These are phyloP conservation scores for Nephelium lappaceum DNA, from an alignment of 345 rosid species.

Conservation along the genomic window DNA sequence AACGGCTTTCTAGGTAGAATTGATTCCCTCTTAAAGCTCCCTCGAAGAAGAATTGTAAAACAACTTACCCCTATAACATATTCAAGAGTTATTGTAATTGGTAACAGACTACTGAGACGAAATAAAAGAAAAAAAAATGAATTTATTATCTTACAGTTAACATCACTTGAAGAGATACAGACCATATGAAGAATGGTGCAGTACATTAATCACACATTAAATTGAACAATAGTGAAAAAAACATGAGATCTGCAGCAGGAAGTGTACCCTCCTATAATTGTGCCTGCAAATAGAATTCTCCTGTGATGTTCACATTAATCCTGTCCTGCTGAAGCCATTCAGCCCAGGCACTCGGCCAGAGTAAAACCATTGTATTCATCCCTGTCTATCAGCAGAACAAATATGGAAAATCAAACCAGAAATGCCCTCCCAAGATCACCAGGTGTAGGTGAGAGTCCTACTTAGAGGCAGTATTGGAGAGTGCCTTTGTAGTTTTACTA, in stretches of 20 bases:
- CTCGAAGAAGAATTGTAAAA: too few relatives aligned
- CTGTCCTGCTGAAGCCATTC: slow-evolving; percentile 2
- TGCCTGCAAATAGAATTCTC: not conserved
- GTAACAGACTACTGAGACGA: not conserved
- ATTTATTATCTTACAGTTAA: not conserved
- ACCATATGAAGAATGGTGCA: slow-evolving; percentile 7
- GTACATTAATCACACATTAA: not conserved
- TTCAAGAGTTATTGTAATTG: not conserved
- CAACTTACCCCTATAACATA: too few relatives aligned
- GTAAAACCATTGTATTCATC: slow-evolving; percentile 12
- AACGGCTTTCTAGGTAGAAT: not conserved
- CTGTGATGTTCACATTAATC: not conserved
- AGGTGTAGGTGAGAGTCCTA: slow-evolving; percentile 18
- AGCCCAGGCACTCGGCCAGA: not conserved
- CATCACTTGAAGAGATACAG: not conserved
- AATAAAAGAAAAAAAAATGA: not conserved
- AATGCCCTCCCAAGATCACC: slow-evolving; percentile 8
- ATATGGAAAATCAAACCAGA: not conserved
- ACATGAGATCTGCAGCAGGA: not conserved
- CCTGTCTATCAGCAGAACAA: not conserved
- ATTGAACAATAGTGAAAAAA: not conserved
- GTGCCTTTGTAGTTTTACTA: slow-evolving; percentile 31
- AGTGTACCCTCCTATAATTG: slow-evolving; percentile 4
- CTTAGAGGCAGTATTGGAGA: slow-evolving; percentile 31
- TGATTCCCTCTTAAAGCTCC: not conserved